phyloP scores from a whole-genome alignment of 139 green algal species.

The Picochlorum sp. region DNA sequence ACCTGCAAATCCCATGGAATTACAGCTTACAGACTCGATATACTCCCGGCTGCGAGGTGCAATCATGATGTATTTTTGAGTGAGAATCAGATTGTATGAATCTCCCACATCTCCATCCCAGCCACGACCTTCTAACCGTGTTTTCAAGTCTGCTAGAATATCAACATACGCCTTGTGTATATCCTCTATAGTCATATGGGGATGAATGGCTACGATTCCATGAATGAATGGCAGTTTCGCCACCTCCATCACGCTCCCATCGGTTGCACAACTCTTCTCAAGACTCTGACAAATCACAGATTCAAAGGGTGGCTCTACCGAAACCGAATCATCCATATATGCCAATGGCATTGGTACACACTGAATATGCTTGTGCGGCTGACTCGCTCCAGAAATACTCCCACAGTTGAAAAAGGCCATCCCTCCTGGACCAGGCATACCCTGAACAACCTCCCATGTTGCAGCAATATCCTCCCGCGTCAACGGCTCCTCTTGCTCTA shows the following conservation, averaged over 20 bases:
- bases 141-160: neutral
- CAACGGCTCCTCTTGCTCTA: slow-evolving; percentile 57
- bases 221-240: neutral
- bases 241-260: neutral
- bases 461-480: slow-evolving; percentile 48
- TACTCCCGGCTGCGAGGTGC: slow-evolving; percentile 39
- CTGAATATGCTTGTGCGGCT: slow-evolving; percentile 85
- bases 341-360: slow-evolving; percentile 40
- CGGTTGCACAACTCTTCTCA: neutral
- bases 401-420: slow-evolving; percentile 82
- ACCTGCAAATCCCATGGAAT: slow-evolving; percentile 70
- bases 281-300: neutral
- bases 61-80: slow-evolving; percentile 34
- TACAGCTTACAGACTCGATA: slow-evolving; percentile 42
- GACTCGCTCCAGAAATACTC: slow-evolving; percentile 53
- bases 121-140: neutral
- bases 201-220: too few species aligned
- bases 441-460: slow-evolving; percentile 39
- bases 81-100: slow-evolving; percentile 51
- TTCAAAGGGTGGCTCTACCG: slow-evolving; percentile 8
- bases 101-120: neutral
- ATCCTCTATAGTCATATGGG: too few species aligned
- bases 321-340: neutral
- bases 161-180: neutral
- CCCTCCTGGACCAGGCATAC: slow-evolving; percentile 45